A percentile compares a stretch with the other conserved stretches of the same genome.
Evolutionary conservation across 345 rosid genomes (phyloP).

Genomic region (Geranium rotundifolium): DNA sequence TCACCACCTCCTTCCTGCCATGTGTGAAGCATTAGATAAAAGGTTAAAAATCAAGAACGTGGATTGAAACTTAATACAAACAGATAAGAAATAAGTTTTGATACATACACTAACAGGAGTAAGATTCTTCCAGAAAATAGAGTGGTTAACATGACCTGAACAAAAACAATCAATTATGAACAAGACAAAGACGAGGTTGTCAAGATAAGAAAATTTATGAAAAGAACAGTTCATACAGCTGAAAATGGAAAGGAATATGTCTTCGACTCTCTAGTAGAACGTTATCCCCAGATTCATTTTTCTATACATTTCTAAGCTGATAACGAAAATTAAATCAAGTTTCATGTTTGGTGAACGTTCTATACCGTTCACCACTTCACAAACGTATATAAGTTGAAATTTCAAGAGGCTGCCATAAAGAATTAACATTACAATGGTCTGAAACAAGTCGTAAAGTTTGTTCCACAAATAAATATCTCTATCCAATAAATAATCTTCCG

Average conservation of each 20-base stretch:
- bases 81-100: too few species aligned
- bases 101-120: conserved; percentile 51
- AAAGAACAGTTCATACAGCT: neutral
- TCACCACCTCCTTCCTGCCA: conserved; percentile 93
- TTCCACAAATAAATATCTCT: neutral
- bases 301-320: neutral
- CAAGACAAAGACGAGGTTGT: neutral
- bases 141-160: conserved; percentile 89
- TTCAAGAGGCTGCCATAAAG: neutral
- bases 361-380: too few species aligned
- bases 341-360: neutral
- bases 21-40: conserved; percentile 5
- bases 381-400: neutral
- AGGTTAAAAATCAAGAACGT: neutral
- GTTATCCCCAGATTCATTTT: too few species aligned
- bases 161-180: neutral
- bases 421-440: neutral
- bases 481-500: neutral
- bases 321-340: neutral
- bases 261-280: neutral
- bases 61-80: neutral
- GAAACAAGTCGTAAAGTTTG: neutral
- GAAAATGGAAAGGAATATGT: neutral
- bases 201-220: neutral
- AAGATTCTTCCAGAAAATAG: conserved; percentile 89